A percentile compares a stretch with the other conserved stretches of the same genome.
phyloP scores from a whole-genome alignment of 148 eudicot species.

The Camellia granthamiana region DNA sequence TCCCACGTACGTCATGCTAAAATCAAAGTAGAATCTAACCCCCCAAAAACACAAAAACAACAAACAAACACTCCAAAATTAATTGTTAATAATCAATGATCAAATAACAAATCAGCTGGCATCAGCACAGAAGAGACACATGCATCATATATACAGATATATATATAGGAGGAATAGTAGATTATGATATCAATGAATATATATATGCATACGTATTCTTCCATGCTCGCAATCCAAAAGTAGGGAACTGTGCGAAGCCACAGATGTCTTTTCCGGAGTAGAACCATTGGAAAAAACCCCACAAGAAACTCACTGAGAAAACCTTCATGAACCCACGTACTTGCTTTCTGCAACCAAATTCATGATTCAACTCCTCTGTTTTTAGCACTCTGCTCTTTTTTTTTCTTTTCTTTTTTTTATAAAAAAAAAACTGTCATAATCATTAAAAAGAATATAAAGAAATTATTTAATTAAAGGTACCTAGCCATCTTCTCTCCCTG shows the following conservation, averaged over 20 bases:
- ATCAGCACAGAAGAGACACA: too few species aligned
- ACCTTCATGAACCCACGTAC: slow-evolving; percentile 46
- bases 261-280: slow-evolving; percentile 47
- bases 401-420: background rate
- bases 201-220: slow-evolving; percentile 34
- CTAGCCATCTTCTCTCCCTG: slow-evolving; percentile 30
- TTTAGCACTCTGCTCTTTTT: background rate
- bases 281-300: slow-evolving; percentile 86
- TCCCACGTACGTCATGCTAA: slow-evolving; percentile 68
- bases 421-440: background rate
- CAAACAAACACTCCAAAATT: too few species aligned
- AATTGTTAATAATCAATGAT: background rate
- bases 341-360: slow-evolving; percentile 47
- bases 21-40: slow-evolving; percentile 66
- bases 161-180: background rate
- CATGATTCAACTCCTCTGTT: background rate
- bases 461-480: slow-evolving; percentile 11
- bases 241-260: slow-evolving; percentile 67
- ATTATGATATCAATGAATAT: background rate
- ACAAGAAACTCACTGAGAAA: slow-evolving; percentile 58
- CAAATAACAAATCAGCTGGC: too few species aligned
- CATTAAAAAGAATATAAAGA: background rate
- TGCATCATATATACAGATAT: too few species aligned
- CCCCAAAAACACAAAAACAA: too few species aligned
- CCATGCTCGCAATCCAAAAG: slow-evolving; percentile 64